Conservation (phyloP, 495 filamentous ascomycete genomes). For the Aspergillus incahuasiensis region DNA sequence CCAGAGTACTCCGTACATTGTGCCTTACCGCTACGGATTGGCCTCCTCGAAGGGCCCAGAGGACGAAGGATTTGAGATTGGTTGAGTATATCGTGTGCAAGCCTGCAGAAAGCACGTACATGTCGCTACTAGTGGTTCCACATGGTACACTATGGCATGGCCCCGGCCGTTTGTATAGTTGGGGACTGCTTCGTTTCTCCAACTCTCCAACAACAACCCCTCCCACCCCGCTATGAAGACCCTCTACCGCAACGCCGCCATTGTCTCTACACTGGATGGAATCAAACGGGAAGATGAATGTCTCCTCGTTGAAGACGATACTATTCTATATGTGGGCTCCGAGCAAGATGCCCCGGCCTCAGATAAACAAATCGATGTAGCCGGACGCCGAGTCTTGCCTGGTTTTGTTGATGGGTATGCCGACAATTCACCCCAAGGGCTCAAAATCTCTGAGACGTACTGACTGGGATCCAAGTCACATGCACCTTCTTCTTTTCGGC, state of each 20-base stretch:
- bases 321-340: slow-evolving; percentile 37
- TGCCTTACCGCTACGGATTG: too few relatives aligned
- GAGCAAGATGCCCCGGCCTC: slow-evolving; percentile 16
- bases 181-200: background rate
- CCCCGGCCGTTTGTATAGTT: too few relatives aligned
- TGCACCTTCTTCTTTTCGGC: slow-evolving; percentile 59
- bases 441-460: background rate
- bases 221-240: slow-evolving; percentile 13
- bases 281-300: background rate
- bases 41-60: too few relatives aligned
- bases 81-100: too few relatives aligned
- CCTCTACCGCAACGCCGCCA: slow-evolving; percentile 15
- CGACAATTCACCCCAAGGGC: background rate
- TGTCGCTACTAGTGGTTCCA: too few relatives aligned
- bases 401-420: slow-evolving; percentile 60
- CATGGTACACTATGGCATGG: too few relatives aligned
- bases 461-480: too few relatives aligned
- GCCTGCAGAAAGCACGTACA: too few relatives aligned
- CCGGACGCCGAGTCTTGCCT: slow-evolving; percentile 45
- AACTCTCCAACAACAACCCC: background rate
- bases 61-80: too few relatives aligned
- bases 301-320: slow-evolving; percentile 30
- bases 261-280: slow-evolving; percentile 2
- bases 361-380: slow-evolving; percentile 33
- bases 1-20: too few relatives aligned